These are phyloP conservation scores for Takakia lepidozioides DNA, from an alignment of 225 moss, liverwort and hornwort genomes.

Conservation along the genomic window DNA sequence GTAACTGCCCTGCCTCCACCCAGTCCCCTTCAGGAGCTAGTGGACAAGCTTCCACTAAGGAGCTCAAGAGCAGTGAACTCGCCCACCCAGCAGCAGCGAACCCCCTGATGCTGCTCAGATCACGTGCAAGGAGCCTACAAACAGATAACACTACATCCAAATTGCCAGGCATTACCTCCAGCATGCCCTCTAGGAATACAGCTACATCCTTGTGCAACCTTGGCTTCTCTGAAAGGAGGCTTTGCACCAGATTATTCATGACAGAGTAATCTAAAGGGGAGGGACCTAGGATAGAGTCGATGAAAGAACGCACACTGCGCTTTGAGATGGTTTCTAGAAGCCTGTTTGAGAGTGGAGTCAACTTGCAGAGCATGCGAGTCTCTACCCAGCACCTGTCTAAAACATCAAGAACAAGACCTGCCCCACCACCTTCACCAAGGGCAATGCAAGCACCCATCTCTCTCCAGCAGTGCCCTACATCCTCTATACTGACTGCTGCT, in stretches of 20 bases:
- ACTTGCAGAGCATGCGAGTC: constrained; percentile 27
- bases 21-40: constrained; percentile 58
- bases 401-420: constrained; percentile 25
- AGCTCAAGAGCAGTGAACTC: constrained; percentile 45
- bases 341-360: constrained; percentile 48
- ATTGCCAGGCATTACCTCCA: constrained; percentile 70
- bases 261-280: constrained; percentile 43
- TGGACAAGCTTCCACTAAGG: constrained; percentile 45
- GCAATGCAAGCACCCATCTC: constrained; percentile 43
- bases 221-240: constrained; percentile 37
- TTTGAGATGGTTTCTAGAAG: constrained; percentile 41
- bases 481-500: constrained; percentile 38
- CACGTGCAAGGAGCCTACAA: constrained; percentile 27
- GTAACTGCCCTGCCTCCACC: constrained; percentile 55
- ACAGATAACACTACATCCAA: constrained; percentile 42
- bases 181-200: constrained; percentile 56
- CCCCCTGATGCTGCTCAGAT: constrained; percentile 14
- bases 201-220: constrained; percentile 43
- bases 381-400: constrained; percentile 59
- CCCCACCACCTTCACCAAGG: constrained; percentile 8
- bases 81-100: constrained; percentile 44
- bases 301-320: constrained; percentile 52
- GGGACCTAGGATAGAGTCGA: constrained; percentile 59
- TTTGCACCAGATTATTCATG: constrained; percentile 47
- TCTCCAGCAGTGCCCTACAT: constrained; percentile 61